Base-by-base conservation (phyloP, 2,329 filamentous ascomycete genomes). In the Cercospora citrullina region DNA sequence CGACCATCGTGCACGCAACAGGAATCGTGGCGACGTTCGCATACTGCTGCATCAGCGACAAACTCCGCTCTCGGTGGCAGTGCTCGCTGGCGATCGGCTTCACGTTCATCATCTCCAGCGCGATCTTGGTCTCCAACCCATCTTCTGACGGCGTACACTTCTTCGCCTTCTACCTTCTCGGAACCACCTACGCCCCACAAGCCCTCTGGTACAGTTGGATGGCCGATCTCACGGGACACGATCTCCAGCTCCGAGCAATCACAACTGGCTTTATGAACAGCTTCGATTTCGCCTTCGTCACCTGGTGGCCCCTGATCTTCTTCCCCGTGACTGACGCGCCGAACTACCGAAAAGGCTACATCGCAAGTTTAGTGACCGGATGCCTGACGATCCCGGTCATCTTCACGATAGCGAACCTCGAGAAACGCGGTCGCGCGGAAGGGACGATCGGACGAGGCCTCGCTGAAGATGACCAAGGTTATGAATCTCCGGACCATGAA, bases 171-270 rank as follows among this genome's bases (percentile, higher is more conserved):
- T 83, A 82, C 69, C 71, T 82, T 0, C 76, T 83, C 2, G 81
- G 81, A 3, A 82, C 81, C 0, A 82, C 80, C 0, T 83, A 80
- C 63, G 81, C 81, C 1, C 81, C 81, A 0, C 81, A 83, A 65
- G 81, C 81, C 4, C 73, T 83, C 18, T 83, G 81, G 81, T 83
- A 83, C 69, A 79, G 80, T 0, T 83, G 81, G 81, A 82, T 83
- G 80, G 81, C 81, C 0, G 81, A 83, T 63, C 72, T 83, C 7
- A 80, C 79, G 7, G 74, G 76, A 3, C 78, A 80, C 30, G 79
- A 80, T 21, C 64, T 80, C 8, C 81, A 83, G 51, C 75, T 83
- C 2, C 76, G 81, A 0, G 81, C 81, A 1, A 81, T 83, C 55
- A 81, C 81, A 2, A 83, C 81, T 6, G 69, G 69, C 4, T 71